phyloP scores from a whole-genome alignment of 805 yeast species.

The Candida boleticola region DNA sequence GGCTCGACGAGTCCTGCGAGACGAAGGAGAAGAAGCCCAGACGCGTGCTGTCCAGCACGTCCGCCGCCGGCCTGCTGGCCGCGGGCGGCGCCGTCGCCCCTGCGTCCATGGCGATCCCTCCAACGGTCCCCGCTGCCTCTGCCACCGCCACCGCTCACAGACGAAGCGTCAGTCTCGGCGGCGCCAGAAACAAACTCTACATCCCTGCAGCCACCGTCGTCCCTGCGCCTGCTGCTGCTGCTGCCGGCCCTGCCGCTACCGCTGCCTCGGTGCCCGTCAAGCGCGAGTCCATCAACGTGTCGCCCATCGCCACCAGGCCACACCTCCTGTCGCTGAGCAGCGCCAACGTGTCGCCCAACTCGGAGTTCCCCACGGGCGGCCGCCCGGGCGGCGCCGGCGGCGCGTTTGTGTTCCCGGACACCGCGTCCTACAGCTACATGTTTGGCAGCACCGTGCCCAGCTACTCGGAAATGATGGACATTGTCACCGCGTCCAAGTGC shows the following conservation, averaged over 20 bases:
- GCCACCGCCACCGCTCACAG: not conserved
- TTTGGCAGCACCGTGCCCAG: not conserved
- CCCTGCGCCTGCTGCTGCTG: not conserved
- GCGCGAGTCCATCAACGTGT: not conserved
- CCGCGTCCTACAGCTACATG: not conserved
- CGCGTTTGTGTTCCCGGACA: not conserved
- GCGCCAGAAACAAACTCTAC: not conserved
- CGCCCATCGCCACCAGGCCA: not conserved
- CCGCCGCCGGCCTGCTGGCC: not conserved
- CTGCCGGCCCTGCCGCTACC: not conserved
- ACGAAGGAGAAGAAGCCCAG: not conserved
- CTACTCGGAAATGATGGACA: constrained; percentile 22
- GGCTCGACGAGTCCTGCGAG: constrained; percentile 29
- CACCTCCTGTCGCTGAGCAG: not conserved
- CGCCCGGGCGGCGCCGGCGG: not conserved
- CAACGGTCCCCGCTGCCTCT: not conserved
- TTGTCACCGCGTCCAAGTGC: constrained; percentile 37
- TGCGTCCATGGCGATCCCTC: not conserved
- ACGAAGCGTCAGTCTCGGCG: not conserved
- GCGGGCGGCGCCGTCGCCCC: not conserved
- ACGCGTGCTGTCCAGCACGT: not conserved
- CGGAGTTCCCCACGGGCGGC: not conserved
- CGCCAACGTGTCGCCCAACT: not conserved
- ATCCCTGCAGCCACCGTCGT: not conserved
- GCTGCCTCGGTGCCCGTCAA: not conserved